phyloP scores from a whole-genome alignment of 2,329 filamentous ascomycete genomes.

The Xenosphaeropsis pyriputrescens region DNA sequence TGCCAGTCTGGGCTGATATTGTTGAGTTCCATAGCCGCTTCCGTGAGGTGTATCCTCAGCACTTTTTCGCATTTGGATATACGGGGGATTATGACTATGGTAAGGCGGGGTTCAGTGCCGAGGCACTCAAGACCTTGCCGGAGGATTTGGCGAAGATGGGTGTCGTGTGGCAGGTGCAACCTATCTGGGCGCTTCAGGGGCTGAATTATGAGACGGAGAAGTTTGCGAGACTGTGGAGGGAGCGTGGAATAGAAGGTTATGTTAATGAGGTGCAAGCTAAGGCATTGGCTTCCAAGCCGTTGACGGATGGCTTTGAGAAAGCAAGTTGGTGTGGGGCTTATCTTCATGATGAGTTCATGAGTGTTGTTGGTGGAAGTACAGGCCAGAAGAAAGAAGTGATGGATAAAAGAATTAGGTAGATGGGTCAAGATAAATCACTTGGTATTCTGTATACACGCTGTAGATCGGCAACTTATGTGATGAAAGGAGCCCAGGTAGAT shows the following conservation, averaged over 20 bases:
- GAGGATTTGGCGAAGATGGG: slow-evolving; percentile 21
- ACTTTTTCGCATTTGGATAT: slow-evolving; percentile 24
- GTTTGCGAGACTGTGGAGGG: slow-evolving; percentile 19
- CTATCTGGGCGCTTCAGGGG: slow-evolving; percentile 22
- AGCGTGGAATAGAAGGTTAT: slow-evolving; percentile 22
- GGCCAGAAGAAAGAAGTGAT: too few relatives aligned
- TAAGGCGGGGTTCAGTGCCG: slow-evolving; percentile 19
- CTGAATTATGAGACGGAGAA: slow-evolving; percentile 19
- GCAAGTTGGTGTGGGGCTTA: too few relatives aligned
- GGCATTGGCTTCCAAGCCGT: too few relatives aligned
- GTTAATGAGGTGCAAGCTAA: too few relatives aligned
- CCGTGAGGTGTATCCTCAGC: slow-evolving; percentile 19
- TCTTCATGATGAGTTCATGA: too few relatives aligned
- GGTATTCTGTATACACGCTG: too few relatives aligned
- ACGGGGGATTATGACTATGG: slow-evolving; percentile 21
- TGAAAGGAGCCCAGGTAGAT: too few relatives aligned
- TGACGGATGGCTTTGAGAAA: too few relatives aligned
- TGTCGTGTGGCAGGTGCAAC: slow-evolving; percentile 25
- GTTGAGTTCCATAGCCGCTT: slow-evolving; percentile 21
- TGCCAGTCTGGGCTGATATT: slow-evolving; percentile 21
- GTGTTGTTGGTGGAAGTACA: too few relatives aligned
- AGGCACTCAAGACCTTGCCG: slow-evolving; percentile 17
- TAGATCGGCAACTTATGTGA: too few relatives aligned
- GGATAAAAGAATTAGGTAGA: too few relatives aligned
- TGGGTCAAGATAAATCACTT: too few relatives aligned